Base-by-base conservation (phyloP, 1,284 basidiomycete genomes). In the Albatrellus sp. region DNA sequence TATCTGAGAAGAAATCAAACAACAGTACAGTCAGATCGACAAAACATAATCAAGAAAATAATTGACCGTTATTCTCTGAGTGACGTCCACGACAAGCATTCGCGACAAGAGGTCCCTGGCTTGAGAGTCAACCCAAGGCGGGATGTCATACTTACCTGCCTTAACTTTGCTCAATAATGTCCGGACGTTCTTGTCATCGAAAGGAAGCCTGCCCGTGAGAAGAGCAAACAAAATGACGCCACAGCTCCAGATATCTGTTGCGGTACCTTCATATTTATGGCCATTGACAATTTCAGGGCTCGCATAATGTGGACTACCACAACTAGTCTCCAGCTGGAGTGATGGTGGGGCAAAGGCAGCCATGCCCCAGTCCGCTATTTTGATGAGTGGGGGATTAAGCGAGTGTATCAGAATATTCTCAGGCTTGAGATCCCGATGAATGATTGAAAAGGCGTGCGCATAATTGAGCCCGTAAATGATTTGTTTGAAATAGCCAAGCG, bases 331-430 rank as follows among this genome's bases (percentile, higher is more conserved):
- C 40, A 98, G 78, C 61, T 96, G 77, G 39, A 81, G 71, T 34
- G 77, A 72, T 28, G 82, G 84, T 41, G 80, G 81, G 42, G 85
- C 83, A 54, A 91, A 88, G 12, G 92, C 89, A 14, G 96, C 94
- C 96, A 99, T 98, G 37, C 96, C 96, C 79, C 96, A 98, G 65
- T 99, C 96, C 20, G 93, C 96, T 32, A 99, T 89, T 70, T 98
- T 98, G 69, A 97, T 77, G 57, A 90, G 75, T 52, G 89, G 88
- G 46, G 91, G 76, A 44, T 77, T 72, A 52, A 88, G 69, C 45
- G 83, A 83, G 52, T 91, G 85, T 47, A 96, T 85, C 36, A 97
- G 70, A 46, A 97, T 82, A 60, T 99, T 99, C 66, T 98, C 96
- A 1, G 96, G 96, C 59, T 99, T 99, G 55, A 99, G 77, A 63